A percentile compares a stretch with the other conserved stretches of the same genome.
Evolutionary conservation across 768 basidiomycete genomes (phyloP).

Genomic region (Leccinum subtestaceum): DNA sequence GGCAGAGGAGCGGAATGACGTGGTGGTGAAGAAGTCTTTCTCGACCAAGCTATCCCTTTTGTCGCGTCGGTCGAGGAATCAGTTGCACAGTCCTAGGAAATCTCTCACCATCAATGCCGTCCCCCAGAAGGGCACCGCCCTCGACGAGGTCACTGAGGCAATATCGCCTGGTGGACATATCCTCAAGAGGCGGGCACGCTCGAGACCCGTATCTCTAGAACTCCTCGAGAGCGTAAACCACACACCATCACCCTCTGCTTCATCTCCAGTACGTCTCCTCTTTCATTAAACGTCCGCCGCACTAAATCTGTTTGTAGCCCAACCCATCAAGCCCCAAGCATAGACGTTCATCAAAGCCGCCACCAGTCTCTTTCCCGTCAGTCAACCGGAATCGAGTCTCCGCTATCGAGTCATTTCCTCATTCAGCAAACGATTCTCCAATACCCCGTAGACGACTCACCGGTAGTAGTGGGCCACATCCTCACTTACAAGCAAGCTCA

Average conservation of each 20-base stretch:
- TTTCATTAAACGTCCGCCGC: neutral
- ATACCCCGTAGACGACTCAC: too few relatives aligned
- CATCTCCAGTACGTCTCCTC: conserved; percentile 22
- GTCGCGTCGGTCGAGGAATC: conserved; percentile 29
- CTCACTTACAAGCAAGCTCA: conserved; percentile 24
- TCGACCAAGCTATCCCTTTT: conserved; percentile 22
- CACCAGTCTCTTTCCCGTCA: too few relatives aligned
- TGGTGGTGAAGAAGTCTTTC: conserved; percentile 34
- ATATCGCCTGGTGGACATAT: conserved; percentile 78
- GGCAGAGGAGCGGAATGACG: conserved; percentile 39
- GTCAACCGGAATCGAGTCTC: too few relatives aligned
- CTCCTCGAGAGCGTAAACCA: conserved; percentile 51
- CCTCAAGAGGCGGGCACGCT: conserved; percentile 69
- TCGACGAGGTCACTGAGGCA: conserved; percentile 62
- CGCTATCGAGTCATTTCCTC: too few relatives aligned
- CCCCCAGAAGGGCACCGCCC: conserved; percentile 40
- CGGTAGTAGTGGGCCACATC: conserved; percentile 19
- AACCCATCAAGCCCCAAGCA: too few relatives aligned
- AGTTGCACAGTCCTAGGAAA: conserved; percentile 31
- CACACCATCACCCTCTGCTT: conserved; percentile 41
- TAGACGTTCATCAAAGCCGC: too few relatives aligned
- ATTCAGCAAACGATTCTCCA: too few relatives aligned
- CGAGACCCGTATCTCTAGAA: conserved; percentile 68
- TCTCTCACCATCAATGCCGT: conserved; percentile 19
- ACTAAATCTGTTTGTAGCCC: too few relatives aligned